Evolutionary conservation across 192 early-diverging fungal genomes (phyloP).

Genomic region (Obelidium mucronatum): DNA sequence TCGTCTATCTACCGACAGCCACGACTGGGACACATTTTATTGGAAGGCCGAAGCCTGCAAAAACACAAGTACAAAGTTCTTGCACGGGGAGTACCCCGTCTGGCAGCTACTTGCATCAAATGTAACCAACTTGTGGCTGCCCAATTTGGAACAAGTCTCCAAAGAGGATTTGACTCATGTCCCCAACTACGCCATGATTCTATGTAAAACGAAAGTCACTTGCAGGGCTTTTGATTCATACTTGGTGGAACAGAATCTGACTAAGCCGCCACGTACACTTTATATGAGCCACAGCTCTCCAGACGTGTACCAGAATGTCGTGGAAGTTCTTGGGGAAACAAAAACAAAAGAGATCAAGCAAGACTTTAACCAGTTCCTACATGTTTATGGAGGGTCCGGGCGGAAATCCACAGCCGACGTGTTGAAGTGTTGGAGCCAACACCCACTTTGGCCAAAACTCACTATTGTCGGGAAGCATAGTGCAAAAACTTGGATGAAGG

Average conservation of each 20-base stretch:
- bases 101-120: neutral
- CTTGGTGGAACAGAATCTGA: neutral
- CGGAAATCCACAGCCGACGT: conserved; percentile 20
- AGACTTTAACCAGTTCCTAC: neutral
- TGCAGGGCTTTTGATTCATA: neutral
- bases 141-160: conserved; percentile 3
- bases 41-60: conserved; percentile 1
- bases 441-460: conserved; percentile 16
- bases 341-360: neutral
- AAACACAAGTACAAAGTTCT: neutral
- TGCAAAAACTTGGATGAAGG: neutral
- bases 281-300: neutral
- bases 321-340: neutral
- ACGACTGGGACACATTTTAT: neutral
- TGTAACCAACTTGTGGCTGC: neutral
- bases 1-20: neutral
- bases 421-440: conserved; percentile 8
- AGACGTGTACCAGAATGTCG: neutral
- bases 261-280: neutral
- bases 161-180: neutral
- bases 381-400: neutral
- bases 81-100: conserved; percentile 19
- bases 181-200: neutral
- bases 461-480: neutral
- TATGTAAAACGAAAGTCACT: conserved; percentile 9